These are phyloP conservation scores for Setomelanomma holmii DNA, from an alignment of 2,329 filamentous ascomycete genomes.

Conservation along the genomic window DNA sequence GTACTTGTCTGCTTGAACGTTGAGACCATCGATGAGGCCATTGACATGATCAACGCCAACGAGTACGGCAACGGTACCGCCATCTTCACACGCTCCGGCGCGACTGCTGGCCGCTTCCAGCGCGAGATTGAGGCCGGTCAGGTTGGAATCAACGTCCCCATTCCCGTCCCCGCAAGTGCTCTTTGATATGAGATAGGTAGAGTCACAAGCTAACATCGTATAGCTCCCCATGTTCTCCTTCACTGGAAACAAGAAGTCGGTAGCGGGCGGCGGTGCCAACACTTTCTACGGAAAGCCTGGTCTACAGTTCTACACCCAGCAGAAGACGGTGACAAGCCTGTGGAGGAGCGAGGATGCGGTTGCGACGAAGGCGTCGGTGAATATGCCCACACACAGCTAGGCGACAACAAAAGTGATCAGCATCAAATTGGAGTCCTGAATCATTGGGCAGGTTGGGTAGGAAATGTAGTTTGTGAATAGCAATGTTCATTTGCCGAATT, in stretches of 20 bases:
- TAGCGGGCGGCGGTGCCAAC: constrained; percentile 89
- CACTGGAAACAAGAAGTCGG: constrained; percentile 79
- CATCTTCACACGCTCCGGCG: constrained; percentile 81
- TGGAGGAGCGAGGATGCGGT: constrained; percentile 89
- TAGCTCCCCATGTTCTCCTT: constrained; percentile 68
- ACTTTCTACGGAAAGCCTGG: constrained; percentile 96
- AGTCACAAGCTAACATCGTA: constrained; percentile 21
- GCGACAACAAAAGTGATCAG: neutral
- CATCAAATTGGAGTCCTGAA: neutral
- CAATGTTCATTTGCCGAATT: too few relatives aligned
- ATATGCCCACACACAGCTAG: constrained; percentile 77
- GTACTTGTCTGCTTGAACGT: constrained; percentile 83
- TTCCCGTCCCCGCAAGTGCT: constrained; percentile 62
- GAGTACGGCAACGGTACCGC: constrained; percentile 87
- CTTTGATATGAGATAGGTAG: too few relatives aligned
- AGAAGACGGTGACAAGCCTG: constrained; percentile 94
- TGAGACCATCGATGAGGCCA: constrained; percentile 78
- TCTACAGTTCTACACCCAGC: constrained; percentile 93
- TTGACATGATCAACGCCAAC: constrained; percentile 82
- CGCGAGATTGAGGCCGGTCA: constrained; percentile 84
- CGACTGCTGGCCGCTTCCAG: constrained; percentile 80
- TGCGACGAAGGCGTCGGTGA: constrained; percentile 81
- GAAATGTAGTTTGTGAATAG: neutral
- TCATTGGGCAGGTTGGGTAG: neutral
- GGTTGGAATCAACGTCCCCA: constrained; percentile 85